phyloP scores from a whole-genome alignment of 768 basidiomycete species.

The Basidioascus undulatus region DNA sequence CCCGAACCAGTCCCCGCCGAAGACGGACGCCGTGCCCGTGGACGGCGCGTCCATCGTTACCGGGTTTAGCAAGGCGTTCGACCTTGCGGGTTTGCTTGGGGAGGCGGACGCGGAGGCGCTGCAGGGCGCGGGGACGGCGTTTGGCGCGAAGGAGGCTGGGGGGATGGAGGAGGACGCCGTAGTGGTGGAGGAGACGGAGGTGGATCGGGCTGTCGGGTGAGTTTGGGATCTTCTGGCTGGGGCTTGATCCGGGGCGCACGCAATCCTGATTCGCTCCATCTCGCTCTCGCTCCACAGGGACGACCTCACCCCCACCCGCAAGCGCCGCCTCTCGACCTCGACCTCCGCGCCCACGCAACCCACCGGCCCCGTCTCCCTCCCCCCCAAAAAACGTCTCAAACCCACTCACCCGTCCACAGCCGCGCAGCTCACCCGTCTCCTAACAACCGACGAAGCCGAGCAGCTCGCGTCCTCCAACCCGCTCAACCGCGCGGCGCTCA shows the following conservation, averaged over 20 bases:
- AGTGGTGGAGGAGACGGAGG: constrained; percentile 23
- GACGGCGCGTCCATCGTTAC: constrained; percentile 57
- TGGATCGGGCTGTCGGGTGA: constrained; percentile 9
- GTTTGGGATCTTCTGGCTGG: neutral
- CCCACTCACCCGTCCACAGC: neutral
- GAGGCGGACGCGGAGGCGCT: constrained; percentile 63
- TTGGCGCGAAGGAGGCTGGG: constrained; percentile 16
- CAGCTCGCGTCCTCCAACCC: constrained; percentile 28
- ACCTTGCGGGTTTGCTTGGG: constrained; percentile 54
- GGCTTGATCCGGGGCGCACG: neutral
- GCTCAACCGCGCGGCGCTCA: constrained; percentile 32
- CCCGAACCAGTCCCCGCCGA: constrained; percentile 4
- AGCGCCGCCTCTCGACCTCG: neutral
- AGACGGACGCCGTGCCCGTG: constrained; percentile 30
- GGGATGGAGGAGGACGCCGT: constrained; percentile 14
- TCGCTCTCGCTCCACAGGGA: too few species aligned
- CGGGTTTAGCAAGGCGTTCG: constrained; percentile 51
- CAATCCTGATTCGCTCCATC: constrained; percentile 1
- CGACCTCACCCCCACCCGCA: too few species aligned
- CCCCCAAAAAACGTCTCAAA: neutral
- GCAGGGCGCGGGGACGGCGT: constrained; percentile 26
- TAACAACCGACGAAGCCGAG: constrained; percentile 2
- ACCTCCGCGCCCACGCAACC: constrained; percentile 1
- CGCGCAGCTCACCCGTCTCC: neutral
- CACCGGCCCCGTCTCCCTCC: neutral